Conservation (phyloP, 345 rosid genomes). For the Lepidium africanum region DNA sequence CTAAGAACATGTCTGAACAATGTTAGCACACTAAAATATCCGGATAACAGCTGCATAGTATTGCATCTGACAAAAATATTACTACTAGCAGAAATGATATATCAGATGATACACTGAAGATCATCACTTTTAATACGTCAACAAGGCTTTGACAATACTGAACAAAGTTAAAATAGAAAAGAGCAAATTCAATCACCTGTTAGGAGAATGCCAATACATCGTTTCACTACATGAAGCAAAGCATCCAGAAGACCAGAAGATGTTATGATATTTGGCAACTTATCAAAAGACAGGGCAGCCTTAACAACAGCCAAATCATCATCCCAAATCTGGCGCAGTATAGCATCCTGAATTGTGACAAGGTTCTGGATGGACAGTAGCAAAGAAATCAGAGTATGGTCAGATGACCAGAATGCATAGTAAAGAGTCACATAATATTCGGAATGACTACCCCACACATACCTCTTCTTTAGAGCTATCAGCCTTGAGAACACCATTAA, state of each 20-base stretch:
- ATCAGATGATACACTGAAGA: neutral
- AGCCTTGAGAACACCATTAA: conserved; percentile 45
- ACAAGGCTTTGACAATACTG: neutral
- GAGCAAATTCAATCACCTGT: conserved; percentile 43
- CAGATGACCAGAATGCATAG: conserved; percentile 3
- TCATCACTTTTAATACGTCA: neutral
- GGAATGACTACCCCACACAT: conserved; percentile 18
- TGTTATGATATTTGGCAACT: conserved; percentile 44
- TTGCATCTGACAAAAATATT: neutral
- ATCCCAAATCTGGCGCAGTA: conserved; percentile 68
- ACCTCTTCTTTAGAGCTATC: conserved; percentile 54
- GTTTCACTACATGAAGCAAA: conserved; percentile 42
- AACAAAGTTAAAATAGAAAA: conserved; percentile 4
- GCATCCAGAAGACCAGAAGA: conserved; percentile 53
- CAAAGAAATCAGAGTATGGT: neutral
- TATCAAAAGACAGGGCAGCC: conserved; percentile 62
- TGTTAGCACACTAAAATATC: neutral
- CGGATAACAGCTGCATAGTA: neutral
- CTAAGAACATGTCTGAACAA: neutral
- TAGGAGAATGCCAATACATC: conserved; percentile 39
- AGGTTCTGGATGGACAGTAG: conserved; percentile 43
- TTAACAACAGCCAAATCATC: conserved; percentile 72
- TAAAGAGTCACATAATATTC: neutral
- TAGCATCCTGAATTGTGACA: conserved; percentile 52
- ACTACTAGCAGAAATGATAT: conserved; percentile 1